Percentiles rank a stretch among this genome's conserved stretches.
Conservation (phyloP, 202 grass and related monocot species). For the Brachypodium distachyon region DNA sequence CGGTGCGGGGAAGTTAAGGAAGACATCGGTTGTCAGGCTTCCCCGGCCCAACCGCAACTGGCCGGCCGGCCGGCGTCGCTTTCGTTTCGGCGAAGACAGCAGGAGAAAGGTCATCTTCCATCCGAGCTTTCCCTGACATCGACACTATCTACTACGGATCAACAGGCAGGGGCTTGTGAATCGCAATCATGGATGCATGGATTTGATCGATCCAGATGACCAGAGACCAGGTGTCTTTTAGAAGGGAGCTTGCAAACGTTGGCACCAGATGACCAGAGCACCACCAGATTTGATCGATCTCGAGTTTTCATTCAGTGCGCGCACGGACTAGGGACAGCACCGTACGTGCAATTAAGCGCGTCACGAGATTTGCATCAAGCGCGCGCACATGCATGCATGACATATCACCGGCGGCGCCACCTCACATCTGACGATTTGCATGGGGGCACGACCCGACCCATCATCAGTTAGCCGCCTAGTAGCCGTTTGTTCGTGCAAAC, state of each 20-base stretch:
- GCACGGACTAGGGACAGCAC: neutral
- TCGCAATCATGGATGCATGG: too few relatives aligned
- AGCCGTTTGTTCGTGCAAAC: neutral
- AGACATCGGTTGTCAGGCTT: neutral
- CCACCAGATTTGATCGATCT: too few relatives aligned
- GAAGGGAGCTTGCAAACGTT: neutral
- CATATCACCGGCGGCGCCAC: neutral
- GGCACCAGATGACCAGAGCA: too few relatives aligned
- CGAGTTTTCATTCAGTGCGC: neutral
- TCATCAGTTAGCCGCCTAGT: neutral
- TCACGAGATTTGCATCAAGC: neutral
- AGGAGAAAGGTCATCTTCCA: neutral
- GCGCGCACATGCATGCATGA: neutral
- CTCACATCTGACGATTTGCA: neutral
- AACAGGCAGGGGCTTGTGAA: too few relatives aligned
- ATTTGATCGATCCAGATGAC: too few relatives aligned
- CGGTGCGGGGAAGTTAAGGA: neutral
- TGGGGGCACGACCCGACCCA: neutral
- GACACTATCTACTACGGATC: neutral
- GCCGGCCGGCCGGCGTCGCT: too few relatives aligned
- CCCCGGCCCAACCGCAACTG: neutral
- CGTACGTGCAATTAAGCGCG: neutral
- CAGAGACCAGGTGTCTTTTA: neutral
- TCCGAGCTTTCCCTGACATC: neutral
- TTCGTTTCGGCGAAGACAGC: neutral